Conservation (phyloP, 306 rosid genomes). For the Sesbania bispinosa region DNA sequence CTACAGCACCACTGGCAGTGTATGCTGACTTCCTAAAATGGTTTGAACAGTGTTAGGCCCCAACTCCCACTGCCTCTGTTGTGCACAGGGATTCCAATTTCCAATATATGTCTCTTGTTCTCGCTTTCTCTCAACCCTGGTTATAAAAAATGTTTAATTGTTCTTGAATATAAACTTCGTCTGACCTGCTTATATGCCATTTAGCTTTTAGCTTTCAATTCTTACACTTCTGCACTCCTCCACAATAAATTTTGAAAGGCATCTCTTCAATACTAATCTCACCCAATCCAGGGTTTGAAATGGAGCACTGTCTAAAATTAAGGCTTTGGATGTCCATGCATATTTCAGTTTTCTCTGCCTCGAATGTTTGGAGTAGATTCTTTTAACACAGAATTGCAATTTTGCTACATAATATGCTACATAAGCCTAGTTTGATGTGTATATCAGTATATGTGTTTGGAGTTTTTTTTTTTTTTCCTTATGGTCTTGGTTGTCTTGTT, state of each 20-base stretch:
- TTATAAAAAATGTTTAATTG: neutral
- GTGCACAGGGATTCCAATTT: no score
- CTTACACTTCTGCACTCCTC: neutral
- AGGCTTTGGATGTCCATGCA: neutral
- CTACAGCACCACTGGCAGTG: no score
- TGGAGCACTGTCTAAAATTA: neutral
- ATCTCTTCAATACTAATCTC: neutral
- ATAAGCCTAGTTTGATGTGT: neutral
- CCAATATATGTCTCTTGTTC: no score
- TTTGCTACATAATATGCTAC: neutral
- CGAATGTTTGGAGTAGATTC: slow-evolving; percentile 10
- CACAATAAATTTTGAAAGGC: neutral
- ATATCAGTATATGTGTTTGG: neutral
- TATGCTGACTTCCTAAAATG: no score
- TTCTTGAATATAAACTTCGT: neutral
- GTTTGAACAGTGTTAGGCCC: no score
- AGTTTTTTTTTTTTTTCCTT: neutral
- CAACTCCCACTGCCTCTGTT: no score
- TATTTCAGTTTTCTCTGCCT: neutral
- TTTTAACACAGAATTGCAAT: neutral
- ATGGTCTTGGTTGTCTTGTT: slow-evolving; percentile 17
- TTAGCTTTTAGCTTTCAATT: neutral
- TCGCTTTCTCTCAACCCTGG: no score
- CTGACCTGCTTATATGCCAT: neutral
- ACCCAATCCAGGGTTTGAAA: neutral